Conservation (phyloP, 352 stramenopile species). For the Phytophthora fragariae region DNA sequence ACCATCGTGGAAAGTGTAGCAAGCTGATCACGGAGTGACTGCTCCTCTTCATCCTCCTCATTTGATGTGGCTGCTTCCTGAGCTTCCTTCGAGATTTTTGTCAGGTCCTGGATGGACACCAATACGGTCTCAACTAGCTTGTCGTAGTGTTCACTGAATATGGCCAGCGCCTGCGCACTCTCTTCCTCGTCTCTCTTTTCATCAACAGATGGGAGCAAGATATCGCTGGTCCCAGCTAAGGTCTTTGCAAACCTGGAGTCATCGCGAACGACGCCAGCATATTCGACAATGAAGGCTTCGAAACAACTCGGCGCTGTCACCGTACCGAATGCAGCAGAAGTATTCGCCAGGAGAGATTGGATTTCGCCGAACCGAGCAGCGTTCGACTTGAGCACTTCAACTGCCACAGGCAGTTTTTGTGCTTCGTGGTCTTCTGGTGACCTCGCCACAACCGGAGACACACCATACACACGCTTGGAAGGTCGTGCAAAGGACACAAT, state of each 20-base stretch:
- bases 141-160: slow-evolving; percentile 69
- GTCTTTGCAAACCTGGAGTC: slow-evolving; percentile 55
- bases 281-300: slow-evolving; percentile 40
- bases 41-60: slow-evolving; percentile 30
- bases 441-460: slow-evolving; percentile 58
- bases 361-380: slow-evolving; percentile 46
- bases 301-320: slow-evolving; percentile 47
- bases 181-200: slow-evolving; percentile 23
- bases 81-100: slow-evolving; percentile 54
- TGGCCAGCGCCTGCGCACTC: slow-evolving; percentile 38
- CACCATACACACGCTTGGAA: slow-evolving; percentile 64
- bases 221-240: slow-evolving; percentile 13
- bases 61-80: not conserved
- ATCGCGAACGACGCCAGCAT: slow-evolving; percentile 30
- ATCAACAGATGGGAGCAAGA: not conserved
- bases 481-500: slow-evolving; percentile 67
- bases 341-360: slow-evolving; percentile 28
- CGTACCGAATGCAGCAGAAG: slow-evolving; percentile 39
- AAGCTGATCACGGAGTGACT: slow-evolving; percentile 61
- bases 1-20: slow-evolving; percentile 52
- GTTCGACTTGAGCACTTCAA: slow-evolving; percentile 46
- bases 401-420: slow-evolving; percentile 36
- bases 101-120: slow-evolving; percentile 84
- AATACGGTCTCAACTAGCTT: slow-evolving; percentile 79
- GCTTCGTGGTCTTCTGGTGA: not conserved